Base-by-base conservation (phyloP, 371 early-diverging fungal genomes). In the Syncephalis fuscata region DNA sequence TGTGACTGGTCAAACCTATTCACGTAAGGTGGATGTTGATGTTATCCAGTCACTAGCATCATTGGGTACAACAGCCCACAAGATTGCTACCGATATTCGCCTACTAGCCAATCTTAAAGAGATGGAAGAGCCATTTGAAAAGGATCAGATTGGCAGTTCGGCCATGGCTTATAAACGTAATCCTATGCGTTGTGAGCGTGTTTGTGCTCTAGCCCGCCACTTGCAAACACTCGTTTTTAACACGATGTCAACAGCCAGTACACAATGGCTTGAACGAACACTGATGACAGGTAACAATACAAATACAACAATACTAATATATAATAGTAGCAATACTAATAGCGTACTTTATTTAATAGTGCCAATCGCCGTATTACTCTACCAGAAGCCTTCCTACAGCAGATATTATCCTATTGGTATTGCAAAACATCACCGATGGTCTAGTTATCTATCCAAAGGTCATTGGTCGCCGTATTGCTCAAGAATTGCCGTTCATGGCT, bases 121-220 rank as follows among this genome's bases (percentile, higher is more conserved):
- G 62, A 75, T 97, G 43, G 96, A 95, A 67, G 98, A 97, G 62
- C 98, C 95, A 20, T 95, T 97, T 52, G 94, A 95, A 66, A 89
- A 87, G 73, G 92, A 93, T 64, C 98, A 97, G 68, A 95, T 97
- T 50, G 97, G 97, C 11, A 83, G 85, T 36, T 91, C 92, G 27
- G 98, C 98, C 46, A 95, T 97, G 98, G 96, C 98, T 48, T 97
- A 97, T 73, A 97, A 97, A 82, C 86, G 96, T 58, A 97, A 97
- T 74, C 98, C 98, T 27, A 97, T 97, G 95, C 83, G 94, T 43
- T 86, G 82, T 57, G 98, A 97, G 60, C 88, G 98, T 56, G 84
- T 90, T 27, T 94, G 95, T 73, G 80, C 89, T 26, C 75, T 97
- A 47, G 66, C 92, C n/a, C 86, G 97, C 48, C 96, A 97, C 61